A percentile compares a stretch with the other conserved stretches of the same genome.
phyloP scores from a whole-genome alignment of 139 green algal species.

The Nannochloris sp. region DNA sequence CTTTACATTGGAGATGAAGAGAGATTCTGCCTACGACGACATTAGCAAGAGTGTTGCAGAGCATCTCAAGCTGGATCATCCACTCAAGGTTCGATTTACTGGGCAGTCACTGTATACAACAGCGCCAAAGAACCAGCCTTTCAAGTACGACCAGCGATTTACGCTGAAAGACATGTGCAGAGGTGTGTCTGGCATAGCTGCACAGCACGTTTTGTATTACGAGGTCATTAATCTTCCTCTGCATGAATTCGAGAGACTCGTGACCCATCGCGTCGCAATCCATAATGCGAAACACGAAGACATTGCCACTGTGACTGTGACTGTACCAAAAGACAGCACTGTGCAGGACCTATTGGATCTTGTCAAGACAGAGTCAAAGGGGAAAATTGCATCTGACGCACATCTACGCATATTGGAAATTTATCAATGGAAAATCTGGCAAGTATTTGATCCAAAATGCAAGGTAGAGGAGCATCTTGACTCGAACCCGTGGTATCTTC shows the following conservation, averaged over 20 bases:
- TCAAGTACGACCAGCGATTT: constrained; percentile 47
- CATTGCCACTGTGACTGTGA: constrained; percentile 56
- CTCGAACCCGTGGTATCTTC: constrained; percentile 47
- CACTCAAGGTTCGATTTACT: constrained; percentile 24
- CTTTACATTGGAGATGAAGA: constrained; percentile 77
- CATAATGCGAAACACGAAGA: constrained; percentile 70
- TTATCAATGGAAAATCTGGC: constrained; percentile 20
- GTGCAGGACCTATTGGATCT: constrained; percentile 64
- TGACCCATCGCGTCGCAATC: constrained; percentile 52
- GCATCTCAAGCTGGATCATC: constrained; percentile 39
- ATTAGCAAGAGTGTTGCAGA: constrained; percentile 51
- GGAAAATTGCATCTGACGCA: background rate
- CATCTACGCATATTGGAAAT: constrained; percentile 81
- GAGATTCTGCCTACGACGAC: constrained; percentile 68
- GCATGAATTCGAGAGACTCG: constrained; percentile 65
- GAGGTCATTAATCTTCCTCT: constrained; percentile 92
- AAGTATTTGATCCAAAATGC: constrained; percentile 38
- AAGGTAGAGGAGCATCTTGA: constrained; percentile 44
- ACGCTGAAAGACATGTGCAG: constrained; percentile 57
- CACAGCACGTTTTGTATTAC: constrained; percentile 75
- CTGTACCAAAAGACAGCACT: constrained; percentile 50
- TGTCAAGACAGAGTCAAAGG: constrained; percentile 40
- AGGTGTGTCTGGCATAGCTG: background rate
- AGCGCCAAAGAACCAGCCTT: constrained; percentile 27
- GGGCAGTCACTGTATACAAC: constrained; percentile 68